Evolutionary conservation across 1,284 basidiomycete species (phyloP).

Genomic region (Athelia psychrophila): DNA sequence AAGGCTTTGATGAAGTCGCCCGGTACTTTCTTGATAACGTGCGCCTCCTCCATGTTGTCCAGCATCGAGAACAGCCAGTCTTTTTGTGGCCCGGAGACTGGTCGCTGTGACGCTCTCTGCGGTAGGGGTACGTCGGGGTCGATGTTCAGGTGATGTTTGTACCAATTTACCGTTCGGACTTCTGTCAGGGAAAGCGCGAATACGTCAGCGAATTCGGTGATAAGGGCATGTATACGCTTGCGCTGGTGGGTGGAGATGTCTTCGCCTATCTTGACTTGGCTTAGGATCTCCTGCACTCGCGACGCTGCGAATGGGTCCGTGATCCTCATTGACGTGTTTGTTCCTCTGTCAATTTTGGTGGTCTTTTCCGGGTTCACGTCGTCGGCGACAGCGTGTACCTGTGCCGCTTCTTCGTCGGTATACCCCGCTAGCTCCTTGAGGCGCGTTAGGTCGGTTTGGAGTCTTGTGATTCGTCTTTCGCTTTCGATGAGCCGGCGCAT

Average conservation of each 20-base stretch:
- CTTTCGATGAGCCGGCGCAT: no score
- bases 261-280: constrained; percentile 9
- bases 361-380: not conserved
- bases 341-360: not conserved
- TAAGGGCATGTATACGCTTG: constrained; percentile 1
- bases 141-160: constrained; percentile 10
- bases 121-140: constrained; percentile 4
- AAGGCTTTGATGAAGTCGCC: constrained; percentile 11
- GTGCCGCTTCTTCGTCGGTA: not conserved
- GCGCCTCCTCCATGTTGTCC: constrained; percentile 11
- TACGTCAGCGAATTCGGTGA: constrained; percentile 11
- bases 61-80: constrained; percentile 6
- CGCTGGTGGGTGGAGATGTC: constrained; percentile 9
- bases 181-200: constrained; percentile 12
- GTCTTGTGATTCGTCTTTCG: no score
- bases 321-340: not conserved
- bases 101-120: constrained; percentile 5
- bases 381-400: no score
- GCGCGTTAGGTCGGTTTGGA: no score
- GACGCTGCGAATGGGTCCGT: not conserved
- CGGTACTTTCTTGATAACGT: constrained; percentile 8
- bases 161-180: constrained; percentile 10
- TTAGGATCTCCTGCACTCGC: constrained; percentile 9
- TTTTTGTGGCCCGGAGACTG: constrained; percentile 8
- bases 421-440: no score